Evolutionary conservation across 306 rosid genomes (phyloP).

Genomic region (Rosa lucieae): DNA sequence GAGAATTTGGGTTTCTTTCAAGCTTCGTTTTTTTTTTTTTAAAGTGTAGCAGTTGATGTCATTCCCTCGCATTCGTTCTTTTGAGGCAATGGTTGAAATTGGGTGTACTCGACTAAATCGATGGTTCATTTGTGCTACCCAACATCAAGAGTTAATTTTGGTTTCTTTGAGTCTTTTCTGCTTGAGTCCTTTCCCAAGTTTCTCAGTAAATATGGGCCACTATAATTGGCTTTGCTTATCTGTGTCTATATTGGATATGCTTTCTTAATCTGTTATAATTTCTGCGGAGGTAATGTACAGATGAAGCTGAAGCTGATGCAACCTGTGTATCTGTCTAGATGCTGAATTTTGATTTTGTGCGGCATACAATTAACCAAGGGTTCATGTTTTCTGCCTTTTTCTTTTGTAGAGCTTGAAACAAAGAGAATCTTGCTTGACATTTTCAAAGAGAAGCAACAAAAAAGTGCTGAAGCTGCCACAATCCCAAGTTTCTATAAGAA

Average conservation of each 20-base stretch:
- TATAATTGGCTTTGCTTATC: not conserved
- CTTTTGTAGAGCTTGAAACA: slow-evolving; percentile 85
- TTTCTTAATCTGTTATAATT: not conserved
- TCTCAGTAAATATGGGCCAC: not conserved
- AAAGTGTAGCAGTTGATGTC: not conserved
- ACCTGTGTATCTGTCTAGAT: not conserved
- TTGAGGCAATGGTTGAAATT: not conserved
- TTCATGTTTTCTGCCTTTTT: not conserved
- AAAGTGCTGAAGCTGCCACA: slow-evolving; percentile 83
- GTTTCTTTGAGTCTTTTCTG: not conserved
- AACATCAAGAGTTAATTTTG: not conserved
- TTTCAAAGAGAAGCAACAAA: slow-evolving; percentile 96
- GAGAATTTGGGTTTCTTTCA: not conserved
- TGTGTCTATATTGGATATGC: not conserved
- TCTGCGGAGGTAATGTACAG: not conserved
- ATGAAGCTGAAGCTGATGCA: not conserved
- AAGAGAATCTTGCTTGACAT: slow-evolving; percentile 95
- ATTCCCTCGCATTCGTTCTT: not conserved
- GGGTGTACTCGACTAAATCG: not conserved
- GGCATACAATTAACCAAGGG: not conserved
- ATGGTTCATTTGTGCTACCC: not conserved
- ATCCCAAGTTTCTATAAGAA: slow-evolving; percentile 98
- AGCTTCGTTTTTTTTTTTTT: not conserved
- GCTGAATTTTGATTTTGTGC: slow-evolving; percentile 5
- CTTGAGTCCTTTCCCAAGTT: not conserved